Base-by-base conservation (phyloP, 805 yeast species). In the Debaryomyces tyrocola region DNA sequence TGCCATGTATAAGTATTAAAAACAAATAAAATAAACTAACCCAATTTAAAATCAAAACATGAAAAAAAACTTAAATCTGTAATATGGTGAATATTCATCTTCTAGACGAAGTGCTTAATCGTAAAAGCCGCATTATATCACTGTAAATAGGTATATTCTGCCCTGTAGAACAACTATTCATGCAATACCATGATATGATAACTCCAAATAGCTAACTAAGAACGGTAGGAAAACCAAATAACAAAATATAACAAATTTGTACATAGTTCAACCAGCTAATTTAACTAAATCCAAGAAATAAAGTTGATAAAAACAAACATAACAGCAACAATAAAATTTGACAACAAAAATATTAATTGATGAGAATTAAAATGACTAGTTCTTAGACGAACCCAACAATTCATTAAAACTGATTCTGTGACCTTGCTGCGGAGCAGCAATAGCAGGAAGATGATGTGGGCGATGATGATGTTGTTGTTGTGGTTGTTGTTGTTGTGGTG, bases 321-420 rank as follows among this genome's bases (percentile, higher is more conserved):
- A 27, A 37, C 20, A 36, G 27, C 31, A 36, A 20, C 50, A 31
- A 31, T 5, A 17, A 27, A 17, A 14, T 15, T 37, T 18, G 28
- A n/a, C 5, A 27, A 20, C 15, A 27, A 27, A 21, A n/a, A 36
- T n/a, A 36, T n/a, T 15, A 18, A 36, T 18, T 18, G 14, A 12
- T 36, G 27, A 41, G 38, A 41, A 34, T 41, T 33, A 41, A 41
- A 29, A 20, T 44, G 18, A 15, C 40, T 41, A 48, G 33, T 38
- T 37, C 52, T 61, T 60, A 28, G 60, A 49, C 6, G 62, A 65
- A 21, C 70, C 64, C 46, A 70, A 57, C 52, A 73, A 64, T 24
- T 73, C 75, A 52, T 67, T 67, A 42, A 73, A 73, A 20, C 70
- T 60, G 44, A 73, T 72, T 56, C 63, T 66, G 43, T 70, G 75